phyloP scores from a whole-genome alignment of 768 basidiomycete species.

The Daedalea quercina region DNA sequence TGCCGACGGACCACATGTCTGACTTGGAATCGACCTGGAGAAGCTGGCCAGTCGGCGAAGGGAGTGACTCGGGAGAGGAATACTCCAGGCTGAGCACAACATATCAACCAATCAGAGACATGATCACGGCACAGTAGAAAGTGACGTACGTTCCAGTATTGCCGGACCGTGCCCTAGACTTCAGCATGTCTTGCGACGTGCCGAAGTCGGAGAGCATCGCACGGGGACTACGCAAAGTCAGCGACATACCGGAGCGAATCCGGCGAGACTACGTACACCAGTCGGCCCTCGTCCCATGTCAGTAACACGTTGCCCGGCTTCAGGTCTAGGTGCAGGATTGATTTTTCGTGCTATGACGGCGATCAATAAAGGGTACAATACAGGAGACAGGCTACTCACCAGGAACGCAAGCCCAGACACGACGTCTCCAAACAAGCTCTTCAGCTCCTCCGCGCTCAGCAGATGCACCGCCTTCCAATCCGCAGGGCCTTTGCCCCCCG shows the following conservation, averaged over 20 bases:
- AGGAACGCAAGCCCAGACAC: conserved; percentile 84
- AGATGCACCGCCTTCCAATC: conserved; percentile 76
- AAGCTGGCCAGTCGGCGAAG: conserved; percentile 60
- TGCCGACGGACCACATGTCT: conserved; percentile 97
- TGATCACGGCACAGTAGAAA: neutral
- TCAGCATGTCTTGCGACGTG: conserved; percentile 86
- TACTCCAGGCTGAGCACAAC: conserved; percentile 62
- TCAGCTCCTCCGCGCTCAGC: conserved; percentile 78
- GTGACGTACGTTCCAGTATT: conserved; percentile 78
- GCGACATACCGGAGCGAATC: conserved; percentile 1
- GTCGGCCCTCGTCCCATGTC: conserved; percentile 81
- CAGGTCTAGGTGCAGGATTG: conserved; percentile 88
- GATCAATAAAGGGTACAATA: neutral
- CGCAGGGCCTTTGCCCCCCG: conserved; percentile 12
- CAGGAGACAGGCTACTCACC: conserved; percentile 36
- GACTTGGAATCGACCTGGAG: conserved; percentile 77
- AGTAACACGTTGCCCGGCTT: conserved; percentile 92
- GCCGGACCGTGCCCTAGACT: conserved; percentile 69
- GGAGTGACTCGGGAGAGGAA: conserved; percentile 82
- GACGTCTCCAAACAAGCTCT: conserved; percentile 76
- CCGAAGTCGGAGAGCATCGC: conserved; percentile 97
- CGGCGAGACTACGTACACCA: conserved; percentile 51
- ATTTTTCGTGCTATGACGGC: conserved; percentile 57
- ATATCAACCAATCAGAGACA: neutral
- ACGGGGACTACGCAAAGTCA: conserved; percentile 52